Conservation (phyloP, 129 eudicot genomes). For the Artemisia argyi region DNA sequence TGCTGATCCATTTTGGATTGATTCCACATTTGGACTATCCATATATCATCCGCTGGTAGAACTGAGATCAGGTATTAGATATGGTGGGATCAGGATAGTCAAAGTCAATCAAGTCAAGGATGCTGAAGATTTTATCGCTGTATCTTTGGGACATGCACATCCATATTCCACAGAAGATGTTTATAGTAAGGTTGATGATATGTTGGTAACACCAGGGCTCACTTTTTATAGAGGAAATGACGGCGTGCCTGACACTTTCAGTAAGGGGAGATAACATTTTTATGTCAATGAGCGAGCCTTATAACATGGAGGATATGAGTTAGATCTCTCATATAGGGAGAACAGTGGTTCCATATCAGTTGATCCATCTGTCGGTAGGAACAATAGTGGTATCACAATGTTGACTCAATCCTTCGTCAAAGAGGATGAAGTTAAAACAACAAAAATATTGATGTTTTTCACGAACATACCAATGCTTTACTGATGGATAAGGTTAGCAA, state of each 20-base stretch:
- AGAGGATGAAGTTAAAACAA: slow-evolving; percentile 35
- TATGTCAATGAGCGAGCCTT: slow-evolving; percentile 38
- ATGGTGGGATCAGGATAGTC: slow-evolving; percentile 55
- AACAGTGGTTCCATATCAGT: slow-evolving; percentile 22
- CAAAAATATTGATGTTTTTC: slow-evolving; percentile 36
- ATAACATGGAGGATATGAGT: background rate
- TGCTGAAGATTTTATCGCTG: slow-evolving; percentile 37
- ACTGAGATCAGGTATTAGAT: slow-evolving; percentile 41
- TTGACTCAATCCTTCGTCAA: slow-evolving; percentile 38
- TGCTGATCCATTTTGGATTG: slow-evolving; percentile 38
- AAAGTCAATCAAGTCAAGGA: slow-evolving; percentile 60
- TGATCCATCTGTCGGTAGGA: slow-evolving; percentile 38
- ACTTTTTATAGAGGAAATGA: slow-evolving; percentile 37
- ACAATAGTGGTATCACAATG: slow-evolving; percentile 28
- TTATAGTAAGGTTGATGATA: slow-evolving; percentile 36
- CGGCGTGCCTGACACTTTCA: slow-evolving; percentile 32
- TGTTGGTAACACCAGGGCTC: slow-evolving; percentile 36
- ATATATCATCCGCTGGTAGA: slow-evolving; percentile 41
- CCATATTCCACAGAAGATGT: slow-evolving; percentile 31
- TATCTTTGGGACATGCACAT: slow-evolving; percentile 26
- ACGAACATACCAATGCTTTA: slow-evolving; percentile 25
- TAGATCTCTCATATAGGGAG: slow-evolving; percentile 11
- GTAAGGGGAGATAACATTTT: slow-evolving; percentile 32
- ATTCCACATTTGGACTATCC: slow-evolving; percentile 45
- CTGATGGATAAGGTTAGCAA: slow-evolving; percentile 39